Evolutionary conservation across 768 basidiomycete species (phyloP).

Genomic region (Mycena galopus): DNA sequence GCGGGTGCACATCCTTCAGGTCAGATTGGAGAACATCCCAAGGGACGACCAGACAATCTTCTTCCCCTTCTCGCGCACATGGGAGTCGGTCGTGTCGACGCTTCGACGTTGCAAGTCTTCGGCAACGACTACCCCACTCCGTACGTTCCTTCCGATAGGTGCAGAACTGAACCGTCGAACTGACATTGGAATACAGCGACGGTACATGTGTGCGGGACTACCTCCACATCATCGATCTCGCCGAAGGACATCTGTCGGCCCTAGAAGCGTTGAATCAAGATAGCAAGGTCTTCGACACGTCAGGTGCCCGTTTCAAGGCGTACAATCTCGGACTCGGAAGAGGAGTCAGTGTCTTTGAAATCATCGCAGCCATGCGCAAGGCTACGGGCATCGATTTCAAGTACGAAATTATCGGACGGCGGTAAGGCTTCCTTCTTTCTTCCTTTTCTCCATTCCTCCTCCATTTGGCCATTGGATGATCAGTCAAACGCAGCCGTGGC

Average conservation of each 20-base stretch:
- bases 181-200: slow-evolving; percentile 64
- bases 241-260: slow-evolving; percentile 91
- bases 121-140: slow-evolving; percentile 97
- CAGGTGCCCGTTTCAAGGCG: slow-evolving; percentile 82
- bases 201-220: slow-evolving; percentile 99
- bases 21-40: slow-evolving; percentile 95
- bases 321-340: slow-evolving; percentile 97
- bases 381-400: slow-evolving; percentile 91
- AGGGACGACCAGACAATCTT: slow-evolving; percentile 94
- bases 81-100: slow-evolving; percentile 89
- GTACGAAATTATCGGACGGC: slow-evolving; percentile 89
- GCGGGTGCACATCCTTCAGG: slow-evolving; percentile 99
- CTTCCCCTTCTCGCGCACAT: slow-evolving; percentile 95
- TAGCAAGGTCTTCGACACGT: slow-evolving; percentile 71
- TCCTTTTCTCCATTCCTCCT: too few species aligned
- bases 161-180: background rate
- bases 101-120: slow-evolving; percentile 83
- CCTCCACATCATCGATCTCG: slow-evolving; percentile 93
- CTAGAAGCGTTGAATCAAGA: slow-evolving; percentile 82
- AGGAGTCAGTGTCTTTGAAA: slow-evolving; percentile 93
- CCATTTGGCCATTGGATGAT: slow-evolving; percentile 25
- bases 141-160: slow-evolving; percentile 61
- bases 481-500: slow-evolving; percentile 68
- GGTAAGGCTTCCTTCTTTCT: slow-evolving; percentile 65
- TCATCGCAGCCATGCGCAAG: slow-evolving; percentile 94